Percentiles rank a stretch among this genome's conserved stretches.
Evolutionary conservation across 2,329 filamentous ascomycete genomes (phyloP).

Genomic region (Fusarium napiforme): DNA sequence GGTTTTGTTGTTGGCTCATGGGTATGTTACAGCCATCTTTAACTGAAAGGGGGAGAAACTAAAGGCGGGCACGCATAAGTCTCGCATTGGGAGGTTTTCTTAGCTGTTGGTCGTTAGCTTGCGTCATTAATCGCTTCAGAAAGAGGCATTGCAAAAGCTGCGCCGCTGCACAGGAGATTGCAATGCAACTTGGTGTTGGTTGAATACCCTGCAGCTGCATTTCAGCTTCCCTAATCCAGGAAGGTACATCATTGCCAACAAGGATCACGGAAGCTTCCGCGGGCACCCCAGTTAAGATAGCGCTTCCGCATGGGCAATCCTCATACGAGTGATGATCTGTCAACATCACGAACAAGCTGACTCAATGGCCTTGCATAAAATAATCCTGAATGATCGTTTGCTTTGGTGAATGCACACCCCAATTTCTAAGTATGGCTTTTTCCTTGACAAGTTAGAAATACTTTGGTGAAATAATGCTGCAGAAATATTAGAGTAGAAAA

Average conservation of each 20-base stretch:
- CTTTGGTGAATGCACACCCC: background rate
- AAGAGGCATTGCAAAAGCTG: background rate
- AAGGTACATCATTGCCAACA: background rate
- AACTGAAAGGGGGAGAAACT: background rate
- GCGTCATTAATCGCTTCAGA: background rate
- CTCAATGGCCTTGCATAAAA: background rate
- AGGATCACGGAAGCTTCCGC: background rate
- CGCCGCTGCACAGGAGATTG: background rate
- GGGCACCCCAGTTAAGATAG: background rate
- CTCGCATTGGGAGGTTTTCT: background rate
- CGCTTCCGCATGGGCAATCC: background rate
- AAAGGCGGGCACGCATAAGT: rapidly evolving
- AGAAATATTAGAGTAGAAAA: background rate
- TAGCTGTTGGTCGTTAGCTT: background rate
- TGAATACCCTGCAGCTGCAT: background rate
- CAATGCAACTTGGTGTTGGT: background rate
- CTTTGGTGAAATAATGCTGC: background rate
- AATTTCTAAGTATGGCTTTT: background rate
- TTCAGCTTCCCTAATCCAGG: background rate
- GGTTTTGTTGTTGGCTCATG: background rate
- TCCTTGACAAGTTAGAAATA: background rate
- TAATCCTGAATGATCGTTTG: background rate
- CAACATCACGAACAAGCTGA: background rate
- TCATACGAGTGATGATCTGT: background rate
- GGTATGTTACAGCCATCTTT: background rate